A percentile compares a stretch with the other conserved stretches of the same genome.
Evolutionary conservation across 1,139 yeast genomes (phyloP).

Genomic region (Arxiozyma slooffiae): DNA sequence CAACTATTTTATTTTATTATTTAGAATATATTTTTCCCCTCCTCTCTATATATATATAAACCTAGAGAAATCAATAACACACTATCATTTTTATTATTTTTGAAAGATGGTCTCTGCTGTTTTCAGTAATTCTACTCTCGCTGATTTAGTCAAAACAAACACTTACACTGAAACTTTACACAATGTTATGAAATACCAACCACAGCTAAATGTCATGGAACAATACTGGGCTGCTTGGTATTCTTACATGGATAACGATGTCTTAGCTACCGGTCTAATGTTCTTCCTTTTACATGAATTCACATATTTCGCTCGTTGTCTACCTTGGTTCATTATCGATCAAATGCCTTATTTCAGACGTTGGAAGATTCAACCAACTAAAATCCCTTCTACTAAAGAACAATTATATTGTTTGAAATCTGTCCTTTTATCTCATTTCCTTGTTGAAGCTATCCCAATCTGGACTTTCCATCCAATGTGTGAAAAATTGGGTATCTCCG

Average conservation of each 20-base stretch:
- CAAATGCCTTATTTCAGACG: conserved; percentile 62
- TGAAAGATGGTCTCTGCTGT: conserved; percentile 23
- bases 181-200: conserved; percentile 32
- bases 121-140: conserved; percentile 27
- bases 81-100: too few relatives aligned
- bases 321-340: conserved; percentile 79
- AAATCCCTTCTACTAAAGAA: conserved; percentile 66
- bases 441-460: conserved; percentile 90
- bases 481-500: conserved; percentile 60
- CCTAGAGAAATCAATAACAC: too few relatives aligned
- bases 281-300: conserved; percentile 67
- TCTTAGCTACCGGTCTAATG: conserved; percentile 72
- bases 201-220: conserved; percentile 43
- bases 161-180: conserved; percentile 30
- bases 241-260: conserved; percentile 61
- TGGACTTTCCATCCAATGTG: conserved; percentile 94
- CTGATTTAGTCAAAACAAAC: conserved; percentile 23
- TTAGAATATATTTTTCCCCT: too few relatives aligned
- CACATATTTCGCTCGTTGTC: conserved; percentile 73
- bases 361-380: conserved; percentile 74
- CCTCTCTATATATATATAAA: too few relatives aligned
- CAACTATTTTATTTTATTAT: too few relatives aligned
- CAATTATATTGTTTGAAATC: conserved; percentile 87
- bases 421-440: conserved; percentile 72
- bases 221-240: conserved; percentile 74